Conservation (phyloP, 2,329 filamentous ascomycete species). For the Neophaeococcomyces aloes region DNA sequence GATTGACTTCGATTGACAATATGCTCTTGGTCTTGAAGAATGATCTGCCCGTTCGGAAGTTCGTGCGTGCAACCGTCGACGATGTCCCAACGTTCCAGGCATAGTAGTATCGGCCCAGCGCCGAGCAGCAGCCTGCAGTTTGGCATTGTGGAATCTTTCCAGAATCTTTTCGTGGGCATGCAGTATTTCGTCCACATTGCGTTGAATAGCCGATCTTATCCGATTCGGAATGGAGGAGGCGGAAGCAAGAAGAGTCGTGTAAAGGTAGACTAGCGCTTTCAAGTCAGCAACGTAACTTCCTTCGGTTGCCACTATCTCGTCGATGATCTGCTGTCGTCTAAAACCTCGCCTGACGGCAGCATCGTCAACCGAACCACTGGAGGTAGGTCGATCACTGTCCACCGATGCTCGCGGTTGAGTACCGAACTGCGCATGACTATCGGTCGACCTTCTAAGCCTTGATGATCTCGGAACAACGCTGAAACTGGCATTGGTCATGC, state of each 20-base stretch:
- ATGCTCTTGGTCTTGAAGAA: constrained; percentile 7
- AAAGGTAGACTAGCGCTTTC: constrained; percentile 73
- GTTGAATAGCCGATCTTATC: constrained; percentile 62
- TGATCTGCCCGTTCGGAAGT: constrained; percentile 27
- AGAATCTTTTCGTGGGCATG: constrained; percentile 75
- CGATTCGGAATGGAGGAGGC: constrained; percentile 54
- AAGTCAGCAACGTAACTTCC: constrained; percentile 81
- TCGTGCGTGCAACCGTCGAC: constrained; percentile 13
- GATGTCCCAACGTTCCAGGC: constrained; percentile 14
- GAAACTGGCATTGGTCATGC: constrained; percentile 61
- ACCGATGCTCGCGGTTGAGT: constrained; percentile 48
- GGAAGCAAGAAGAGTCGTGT: constrained; percentile 64
- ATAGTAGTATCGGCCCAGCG: constrained; percentile 20
- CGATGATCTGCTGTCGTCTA: constrained; percentile 67
- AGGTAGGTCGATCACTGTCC: constrained; percentile 43
- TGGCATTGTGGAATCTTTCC: constrained; percentile 54
- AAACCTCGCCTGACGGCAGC: constrained; percentile 60
- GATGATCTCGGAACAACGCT: constrained; percentile 57
- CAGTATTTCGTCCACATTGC: constrained; percentile 68
- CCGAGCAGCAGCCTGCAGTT: constrained; percentile 16
- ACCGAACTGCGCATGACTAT: constrained; percentile 52
- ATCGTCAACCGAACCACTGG: constrained; percentile 49
- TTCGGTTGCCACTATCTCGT: constrained; percentile 78
- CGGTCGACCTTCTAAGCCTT: constrained; percentile 49
- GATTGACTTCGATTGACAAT: constrained; percentile 12